A percentile compares a stretch with the other conserved stretches of the same genome.
Evolutionary conservation across 441 rosid species (phyloP).

Genomic region (Manihot esculenta): DNA sequence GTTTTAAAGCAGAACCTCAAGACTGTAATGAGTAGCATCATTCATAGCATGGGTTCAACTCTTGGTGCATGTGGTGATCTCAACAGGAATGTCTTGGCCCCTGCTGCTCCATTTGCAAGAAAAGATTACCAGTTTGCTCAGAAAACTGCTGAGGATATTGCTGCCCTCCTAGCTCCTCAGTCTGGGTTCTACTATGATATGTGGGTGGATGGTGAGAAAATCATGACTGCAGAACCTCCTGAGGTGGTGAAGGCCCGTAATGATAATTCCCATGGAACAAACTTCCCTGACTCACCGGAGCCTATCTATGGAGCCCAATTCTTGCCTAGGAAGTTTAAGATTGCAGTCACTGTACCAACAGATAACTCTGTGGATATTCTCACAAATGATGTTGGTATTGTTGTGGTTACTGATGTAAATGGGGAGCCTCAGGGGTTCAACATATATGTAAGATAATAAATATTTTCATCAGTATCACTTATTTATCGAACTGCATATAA

Average conservation of each 20-base stretch:
- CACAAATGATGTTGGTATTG: constrained; percentile 89
- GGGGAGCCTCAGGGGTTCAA: constrained; percentile 97
- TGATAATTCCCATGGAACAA: constrained; percentile 93
- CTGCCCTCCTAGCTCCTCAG: constrained; percentile 89
- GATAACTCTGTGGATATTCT: constrained; percentile 95
- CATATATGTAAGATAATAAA: constrained; percentile 61
- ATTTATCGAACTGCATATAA: constrained; percentile 12
- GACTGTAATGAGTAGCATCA: constrained; percentile 90
- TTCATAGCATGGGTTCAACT: constrained; percentile 88
- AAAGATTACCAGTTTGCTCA: constrained; percentile 85
- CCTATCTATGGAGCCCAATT: constrained; percentile 96
- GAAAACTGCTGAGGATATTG: constrained; percentile 85
- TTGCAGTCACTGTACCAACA: constrained; percentile 90
- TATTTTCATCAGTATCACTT: constrained; percentile 2
- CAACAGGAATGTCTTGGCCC: constrained; percentile 93
- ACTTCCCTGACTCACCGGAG: constrained; percentile 90
- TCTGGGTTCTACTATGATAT: constrained; percentile 97
- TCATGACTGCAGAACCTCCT: constrained; percentile 88
- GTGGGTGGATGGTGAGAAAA: constrained; percentile 98
- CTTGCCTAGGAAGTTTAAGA: constrained; percentile 96
- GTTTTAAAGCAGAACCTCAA: constrained; percentile 90
- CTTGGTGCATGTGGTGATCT: constrained; percentile 99
- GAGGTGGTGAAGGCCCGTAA: constrained; percentile 91
- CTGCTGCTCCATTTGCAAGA: constrained; percentile 71
- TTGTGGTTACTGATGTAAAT: constrained; percentile 74